A percentile compares a stretch with the other conserved stretches of the same genome.
These are phyloP conservation scores for Punctularia strigosozonata DNA, from an alignment of 768 basidiomycete species.

Conservation along the genomic window DNA sequence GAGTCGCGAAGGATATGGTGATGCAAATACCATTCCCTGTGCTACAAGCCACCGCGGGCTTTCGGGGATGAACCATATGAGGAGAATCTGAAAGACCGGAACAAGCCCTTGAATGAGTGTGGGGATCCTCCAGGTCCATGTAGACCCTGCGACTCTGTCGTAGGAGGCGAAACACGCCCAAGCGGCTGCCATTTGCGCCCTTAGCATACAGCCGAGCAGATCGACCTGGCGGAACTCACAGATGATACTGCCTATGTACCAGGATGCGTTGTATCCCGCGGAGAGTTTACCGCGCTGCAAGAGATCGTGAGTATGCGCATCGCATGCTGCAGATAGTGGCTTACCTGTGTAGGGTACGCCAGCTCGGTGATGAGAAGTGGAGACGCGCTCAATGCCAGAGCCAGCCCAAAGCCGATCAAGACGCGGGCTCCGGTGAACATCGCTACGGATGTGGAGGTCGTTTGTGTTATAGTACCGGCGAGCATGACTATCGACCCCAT, in stretches of 20 bases:
- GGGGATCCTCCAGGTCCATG: constrained; percentile 59
- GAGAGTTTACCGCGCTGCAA: constrained; percentile 39
- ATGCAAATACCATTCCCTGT: constrained; percentile 44
- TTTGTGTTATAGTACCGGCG: constrained; percentile 47
- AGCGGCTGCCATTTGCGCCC: constrained; percentile 18
- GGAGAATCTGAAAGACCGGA: constrained; percentile 40
- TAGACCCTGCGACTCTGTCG: constrained; percentile 17
- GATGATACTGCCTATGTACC: constrained; percentile 65
- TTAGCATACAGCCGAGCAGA: not conserved
- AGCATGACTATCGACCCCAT: constrained; percentile 54
- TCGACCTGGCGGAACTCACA: constrained; percentile 22
- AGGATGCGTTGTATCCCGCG: constrained; percentile 57
- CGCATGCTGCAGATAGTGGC: constrained; percentile 5
- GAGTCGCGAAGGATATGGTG: too few species aligned
- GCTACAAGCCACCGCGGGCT: constrained; percentile 58
- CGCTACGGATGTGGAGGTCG: constrained; percentile 29
- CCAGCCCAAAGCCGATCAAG: constrained; percentile 51
- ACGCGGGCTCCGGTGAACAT: constrained; percentile 49
- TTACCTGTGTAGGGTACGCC: constrained; percentile 59
- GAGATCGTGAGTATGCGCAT: constrained; percentile 15
- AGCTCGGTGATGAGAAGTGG: constrained; percentile 56
- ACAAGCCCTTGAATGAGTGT: constrained; percentile 48
- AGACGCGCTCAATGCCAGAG: constrained; percentile 49
- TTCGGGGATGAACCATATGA: constrained; percentile 58
- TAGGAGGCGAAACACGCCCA: constrained; percentile 37